Evolutionary conservation across 306 rosid genomes (phyloP), one percentile per base, ranked within the genome.

Genomic region (Hippophae rhamnoides): DNA sequence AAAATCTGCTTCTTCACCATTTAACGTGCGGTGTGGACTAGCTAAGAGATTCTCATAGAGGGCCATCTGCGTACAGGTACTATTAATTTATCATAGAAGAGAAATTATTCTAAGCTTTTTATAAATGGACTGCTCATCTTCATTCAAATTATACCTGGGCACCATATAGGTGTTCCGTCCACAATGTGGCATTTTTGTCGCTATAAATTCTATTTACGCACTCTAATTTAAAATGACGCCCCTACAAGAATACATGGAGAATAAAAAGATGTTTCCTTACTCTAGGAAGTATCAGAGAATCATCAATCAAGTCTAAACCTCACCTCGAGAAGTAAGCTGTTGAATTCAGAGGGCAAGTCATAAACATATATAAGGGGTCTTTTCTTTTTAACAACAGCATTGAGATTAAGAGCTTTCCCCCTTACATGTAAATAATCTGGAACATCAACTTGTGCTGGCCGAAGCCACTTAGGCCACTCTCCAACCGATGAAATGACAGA

Each of bases 381-480:
- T 82, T 74, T 83, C 80, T 88, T 92, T 69, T 73, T 67, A 60
- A 85, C 93, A 12, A 40, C 59, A 50, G 88, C 83, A 66, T 78
- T 76, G 57, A 88, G 81, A 74, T 76, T 81, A 66, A 18, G 40
- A 43, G 57, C 27, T 69, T 71, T 92, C 63, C 72, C 79, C 9
- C 58, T 61, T 56, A 47, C 58, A 49, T 55, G 74, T 73, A 58
- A 42, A 62, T 62, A 69, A 52, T 80, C 77, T 45, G 85, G 83
- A 67, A 92, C 74, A 59, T 88, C 81, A 62, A 92, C 54, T 43
- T 43, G 80, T 64, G 99, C 95, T 43, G 99, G 99, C 65, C 76
- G 90, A 65, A 88, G 94, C 99, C 95, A 88, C 61, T 62, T 70
- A 50, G 99, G 99, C 99, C 99, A 92, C 54, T 85, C 96, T 65